Evolutionary conservation across 2,329 filamentous ascomycete species (phyloP), one percentile per base, ranked within the genome.

Genomic region (Plectosphaerella sp.): DNA sequence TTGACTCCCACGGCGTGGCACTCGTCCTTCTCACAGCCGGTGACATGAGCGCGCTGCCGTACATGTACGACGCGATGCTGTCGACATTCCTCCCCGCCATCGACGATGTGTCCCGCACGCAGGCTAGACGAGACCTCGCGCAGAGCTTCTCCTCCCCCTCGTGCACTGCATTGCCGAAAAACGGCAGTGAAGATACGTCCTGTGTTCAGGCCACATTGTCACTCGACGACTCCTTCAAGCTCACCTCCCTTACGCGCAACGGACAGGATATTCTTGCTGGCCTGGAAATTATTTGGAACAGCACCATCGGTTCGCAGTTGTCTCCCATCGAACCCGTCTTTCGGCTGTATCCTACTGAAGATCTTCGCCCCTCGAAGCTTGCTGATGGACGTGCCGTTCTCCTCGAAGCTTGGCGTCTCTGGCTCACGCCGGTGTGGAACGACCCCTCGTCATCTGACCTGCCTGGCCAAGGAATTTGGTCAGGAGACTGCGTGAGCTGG

Each of bases 1-100:
- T 72, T 2, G 69, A 71, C 16, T 66, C 71, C 25, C 70, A 70
- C 25, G 67, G 68, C 0, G 35, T 69, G 2, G 64, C 63, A 0
- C 14, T 67, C 2, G 22, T 70, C 1, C 49, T 69, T 2, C 53
- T 70, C 2, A 67, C 67, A 0, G 66, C 67, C 0, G 67, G 68
- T 0, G 59, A 62, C 1, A 61, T 63, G 54, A 54, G 58, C 8
- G 65, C 67, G 0, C 54, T 66, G 2, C 52, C 58, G 1, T 45
- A 60, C 47, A 52, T 69, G 0, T 61, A 62, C 14, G 63, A 67
- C 16, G 59, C 64, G 0, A 42, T 67, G 12, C 41, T 72, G 7
- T 54, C 60, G 0, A 62, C 58, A 0, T 56, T 70, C 18, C 36
- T 69, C 2, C 60, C 60, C 0, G 65, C 58, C 3, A 54, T 63